Evolutionary conservation across 768 basidiomycete species (phyloP), one percentile per base, ranked within the genome.

Genomic region (Suillus americanus): DNA sequence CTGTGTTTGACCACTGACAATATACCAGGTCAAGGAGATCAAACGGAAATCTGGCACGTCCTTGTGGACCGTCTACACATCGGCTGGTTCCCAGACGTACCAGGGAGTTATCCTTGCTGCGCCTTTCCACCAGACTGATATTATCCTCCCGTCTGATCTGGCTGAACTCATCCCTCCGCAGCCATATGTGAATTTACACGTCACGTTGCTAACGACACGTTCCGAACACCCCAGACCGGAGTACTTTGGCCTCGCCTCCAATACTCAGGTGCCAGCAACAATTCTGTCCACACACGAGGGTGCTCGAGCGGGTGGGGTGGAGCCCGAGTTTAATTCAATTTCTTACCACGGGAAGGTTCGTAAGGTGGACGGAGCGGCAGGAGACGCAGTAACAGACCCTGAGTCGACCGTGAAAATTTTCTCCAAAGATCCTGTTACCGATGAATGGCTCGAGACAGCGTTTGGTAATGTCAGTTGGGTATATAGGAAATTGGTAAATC

Each of bases 341-440:
- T 88, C 89, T 10, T 97, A 95, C 77, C 91, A 90, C 67, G 89
- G 89, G 2, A 78, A 75, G 46, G 76, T 89, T 23, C 77, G 54
- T 68, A 77, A 60, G 69, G 68, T 50, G 66, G 67, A 73, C 70
- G 67, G 59, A 61, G 63, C 60, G 18, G 72, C 70, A 4, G 63
- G 63, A 60, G 71, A 70, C 8, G 69, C 78, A 61, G 78, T 76
- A 60, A 64, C 51, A 14, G 72, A 62, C 60, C 67, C 69, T 28
- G 83, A 86, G 70, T 94, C 89, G 85, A 82, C 83, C 13, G 94
- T 95, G 62, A 98, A 97, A 79, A 92, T 97, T 54, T 96, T 96
- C 73, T 95, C 92, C 2, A 80, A 86, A 69, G 73, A 86, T 38
- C 73, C 77, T 23, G 75, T 95, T 48, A 82, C 82, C 50, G 89